Evolutionary conservation across 441 rosid species (phyloP), one percentile per base, ranked within the genome.

Genomic region (Syzygium malaccense): DNA sequence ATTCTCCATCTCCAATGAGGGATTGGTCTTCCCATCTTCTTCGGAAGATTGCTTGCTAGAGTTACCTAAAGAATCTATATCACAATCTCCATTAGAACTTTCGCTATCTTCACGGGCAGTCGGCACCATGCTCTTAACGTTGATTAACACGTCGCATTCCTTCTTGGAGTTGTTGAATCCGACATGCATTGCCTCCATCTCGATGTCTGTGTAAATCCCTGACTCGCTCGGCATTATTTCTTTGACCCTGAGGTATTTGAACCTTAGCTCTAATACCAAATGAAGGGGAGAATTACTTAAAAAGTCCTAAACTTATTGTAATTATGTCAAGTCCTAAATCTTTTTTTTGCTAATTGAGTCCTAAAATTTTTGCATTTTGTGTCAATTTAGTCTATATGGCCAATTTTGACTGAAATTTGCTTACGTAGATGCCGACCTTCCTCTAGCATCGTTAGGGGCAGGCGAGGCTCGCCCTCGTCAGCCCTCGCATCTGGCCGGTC

Each of bases 171-270:
- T 68, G 79, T 68, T 68, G 25, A 5, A 68, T 68, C 14, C 1
- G 2, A 20, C 41, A 19, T 5, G 14, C 79, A 68, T 33, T 1
- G 4, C 49, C 15, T 71, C 1, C 28, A 71, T 37, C 28, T 71
- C 8, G 2, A 11, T 20, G 15, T 37, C 0, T 5, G 2, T 6
- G 8, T 71, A 10, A 11, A 71, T 71, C 15, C 17, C 6, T 1
- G 14, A 20, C 13, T 37, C 3, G 1, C 15, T 37, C 2, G 4
- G 25, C 14, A 33, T 68, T 19, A 1, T 68, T 68, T 33, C 26
- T 68, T 68, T 1, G 14, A 68, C 48, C 45, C 0, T 4, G 0
- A 68, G 25, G 26, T 3, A 68, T 68, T 33, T 68, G 48, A 33
- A 33, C 26, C 79, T 33, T 19, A 68, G 2, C 25, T 68, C 0